Evolutionary conservation across 2,329 filamentous ascomycete genomes (phyloP).

Genomic region (Fusarium buxicola): DNA sequence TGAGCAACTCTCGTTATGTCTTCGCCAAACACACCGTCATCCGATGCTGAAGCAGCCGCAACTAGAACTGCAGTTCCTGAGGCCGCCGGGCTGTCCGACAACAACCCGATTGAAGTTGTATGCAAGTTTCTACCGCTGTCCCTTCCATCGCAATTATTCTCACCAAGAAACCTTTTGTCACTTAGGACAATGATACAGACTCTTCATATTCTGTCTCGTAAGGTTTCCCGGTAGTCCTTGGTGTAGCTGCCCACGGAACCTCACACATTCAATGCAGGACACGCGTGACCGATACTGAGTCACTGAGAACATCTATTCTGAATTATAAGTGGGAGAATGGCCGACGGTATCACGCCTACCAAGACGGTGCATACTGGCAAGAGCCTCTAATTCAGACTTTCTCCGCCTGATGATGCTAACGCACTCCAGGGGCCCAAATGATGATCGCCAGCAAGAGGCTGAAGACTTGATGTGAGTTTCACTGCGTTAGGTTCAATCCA

Average conservation of each 20-base stretch:
- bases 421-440: slow-evolving; percentile 37
- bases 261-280: background rate
- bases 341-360: slow-evolving; percentile 60
- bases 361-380: slow-evolving; percentile 54
- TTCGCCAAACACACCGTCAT: too few relatives aligned
- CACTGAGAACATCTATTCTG: slow-evolving; percentile 20
- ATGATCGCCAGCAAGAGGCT: slow-evolving; percentile 41
- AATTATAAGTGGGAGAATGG: slow-evolving; percentile 57
- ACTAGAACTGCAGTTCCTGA: too few relatives aligned
- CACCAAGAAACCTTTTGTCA: too few relatives aligned
- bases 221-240: background rate
- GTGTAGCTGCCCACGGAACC: background rate
- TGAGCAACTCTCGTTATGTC: too few relatives aligned
- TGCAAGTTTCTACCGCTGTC: background rate
- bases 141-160: background rate
- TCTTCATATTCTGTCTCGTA: slow-evolving; percentile 18
- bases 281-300: slow-evolving; percentile 20
- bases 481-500: too few relatives aligned
- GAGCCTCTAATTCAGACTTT: background rate
- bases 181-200: slow-evolving; percentile 22
- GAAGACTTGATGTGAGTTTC: slow-evolving; percentile 41
- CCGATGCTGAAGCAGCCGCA: too few relatives aligned
- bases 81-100: background rate
- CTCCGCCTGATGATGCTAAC: background rate
- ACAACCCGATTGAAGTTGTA: slow-evolving; percentile 16